Base-by-base conservation (phyloP, 345 rosid genomes). In the Ailanthus altissimus region DNA sequence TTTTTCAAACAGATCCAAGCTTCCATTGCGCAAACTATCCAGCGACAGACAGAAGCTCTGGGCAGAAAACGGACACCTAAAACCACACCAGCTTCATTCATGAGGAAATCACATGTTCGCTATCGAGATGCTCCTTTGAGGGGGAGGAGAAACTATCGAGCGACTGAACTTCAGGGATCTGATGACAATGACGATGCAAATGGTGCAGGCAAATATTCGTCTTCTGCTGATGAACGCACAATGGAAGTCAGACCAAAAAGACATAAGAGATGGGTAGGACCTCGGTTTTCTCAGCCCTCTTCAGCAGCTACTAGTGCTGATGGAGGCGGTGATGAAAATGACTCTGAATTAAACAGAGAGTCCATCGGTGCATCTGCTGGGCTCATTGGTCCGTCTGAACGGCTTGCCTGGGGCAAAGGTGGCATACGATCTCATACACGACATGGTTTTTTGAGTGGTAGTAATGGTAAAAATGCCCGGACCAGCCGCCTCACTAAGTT, bases 371-470 rank as follows among this genome's bases (percentile, higher is more conserved):
- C 75, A 67, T 80, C 85, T 60, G 71, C 77, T 68, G 76, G 77
- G 70, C 80, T 84, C 72, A 75, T 83, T 73, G 81, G 82, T 23
- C 71, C 88, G 40, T 81, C 88, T 36, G 89, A 84, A 71, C 79
- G 82, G 83, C 84, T 84, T 51, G 76, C 85, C 10, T 88, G 91
- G 91, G 91, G 91, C 32, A 85, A 78, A 79, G 84, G 84, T 51
- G 89, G 91, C 61, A 76, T 84, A 23, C 84, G 89, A 56, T 86
- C 89, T 77, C 85, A 88, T 74, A 79, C 88, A 21, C 75, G 89
- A 10, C 77, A 86, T 74, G 88, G 91, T 43, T 75, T 81, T 80
- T 74, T 73, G 74, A 78, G 42, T 74, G 74, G 83, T 49, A 79
- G 85, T 63, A 84, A 81, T 70, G 89, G 84, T 66, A 86, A 81